Evolutionary conservation across 164 flowering plant genomes (phyloP).

Genomic region (Warburgia ugandensis): DNA sequence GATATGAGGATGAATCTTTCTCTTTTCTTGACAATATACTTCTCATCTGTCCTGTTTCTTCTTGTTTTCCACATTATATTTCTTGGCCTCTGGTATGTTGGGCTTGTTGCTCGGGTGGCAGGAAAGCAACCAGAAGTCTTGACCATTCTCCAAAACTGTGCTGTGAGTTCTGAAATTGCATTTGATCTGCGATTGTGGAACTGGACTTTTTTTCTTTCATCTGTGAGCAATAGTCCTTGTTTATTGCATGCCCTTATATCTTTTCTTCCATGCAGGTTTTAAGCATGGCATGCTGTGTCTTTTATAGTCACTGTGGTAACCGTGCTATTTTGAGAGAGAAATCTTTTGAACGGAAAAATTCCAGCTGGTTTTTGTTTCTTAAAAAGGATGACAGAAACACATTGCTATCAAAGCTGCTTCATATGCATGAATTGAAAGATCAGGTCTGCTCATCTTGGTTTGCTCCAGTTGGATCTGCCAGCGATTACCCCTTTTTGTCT

Average conservation of each 20-base stretch:
- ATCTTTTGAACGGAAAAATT: conserved; percentile 47
- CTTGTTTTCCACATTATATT: conserved; percentile 82
- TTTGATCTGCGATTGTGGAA: background rate
- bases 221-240: background rate
- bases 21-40: conserved; percentile 69
- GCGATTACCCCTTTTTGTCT: conserved; percentile 92
- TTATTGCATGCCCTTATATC: conserved; percentile 1
- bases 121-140: conserved; percentile 77
- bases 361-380: conserved; percentile 51
- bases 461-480: conserved; percentile 99
- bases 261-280: conserved; percentile 52
- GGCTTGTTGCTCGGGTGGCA: conserved; percentile 97
- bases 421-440: conserved; percentile 75
- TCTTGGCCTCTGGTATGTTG: conserved; percentile 91
- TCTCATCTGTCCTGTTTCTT: conserved; percentile 80
- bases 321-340: conserved; percentile 59
- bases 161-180: conserved; percentile 47
- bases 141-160: conserved; percentile 93
- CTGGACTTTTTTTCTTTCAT: conserved; percentile 1
- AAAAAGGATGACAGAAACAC: conserved; percentile 66
- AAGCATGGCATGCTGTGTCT: conserved; percentile 96
- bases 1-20: conserved; percentile 99
- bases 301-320: conserved; percentile 97
- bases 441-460: conserved; percentile 98
- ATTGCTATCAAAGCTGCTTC: conserved; percentile 65